phyloP scores from a whole-genome alignment of 208 protist species.

The Crithidia acanthocephali region DNA sequence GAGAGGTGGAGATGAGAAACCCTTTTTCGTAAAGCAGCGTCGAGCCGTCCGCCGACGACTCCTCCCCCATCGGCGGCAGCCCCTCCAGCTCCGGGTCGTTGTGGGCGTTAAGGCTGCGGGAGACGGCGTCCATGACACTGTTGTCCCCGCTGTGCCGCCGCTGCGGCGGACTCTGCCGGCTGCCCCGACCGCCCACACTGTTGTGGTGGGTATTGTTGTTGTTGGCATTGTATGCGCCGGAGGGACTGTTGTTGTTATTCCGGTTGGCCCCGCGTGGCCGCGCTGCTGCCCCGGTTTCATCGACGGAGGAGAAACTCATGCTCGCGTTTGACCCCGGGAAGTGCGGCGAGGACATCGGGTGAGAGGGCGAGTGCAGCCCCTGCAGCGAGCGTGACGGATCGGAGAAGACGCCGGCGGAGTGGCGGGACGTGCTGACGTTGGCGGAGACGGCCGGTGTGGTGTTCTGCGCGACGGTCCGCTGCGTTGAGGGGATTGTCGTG shows the following conservation, averaged over 20 bases:
- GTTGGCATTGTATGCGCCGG: background rate
- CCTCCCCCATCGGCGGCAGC: constrained; percentile 24
- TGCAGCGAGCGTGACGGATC: background rate
- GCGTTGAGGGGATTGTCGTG: background rate
- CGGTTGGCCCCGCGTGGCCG: background rate
- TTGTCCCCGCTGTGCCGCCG: constrained; percentile 21
- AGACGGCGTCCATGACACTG: constrained; percentile 33
- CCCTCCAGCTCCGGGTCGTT: constrained; percentile 42
- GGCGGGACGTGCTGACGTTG: constrained; percentile 8
- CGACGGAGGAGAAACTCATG: constrained; percentile 28
- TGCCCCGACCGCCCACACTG: background rate
- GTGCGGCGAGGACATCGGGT: background rate
- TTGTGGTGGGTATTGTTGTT: constrained; percentile 6
- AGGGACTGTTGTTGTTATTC: no score
- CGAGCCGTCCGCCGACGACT: constrained; percentile 16
- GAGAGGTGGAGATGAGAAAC: constrained; percentile 29
- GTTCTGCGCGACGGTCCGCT: constrained; percentile 1
- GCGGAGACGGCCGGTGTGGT: background rate
- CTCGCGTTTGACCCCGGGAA: constrained; percentile 17
- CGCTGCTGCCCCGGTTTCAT: constrained; percentile 1
- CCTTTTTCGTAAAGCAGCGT: constrained; percentile 30
- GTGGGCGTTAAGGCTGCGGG: constrained; percentile 34
- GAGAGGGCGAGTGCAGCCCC: background rate
- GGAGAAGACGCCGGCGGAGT: background rate
- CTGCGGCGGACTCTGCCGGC: constrained; percentile 13